These are phyloP conservation scores for Chaetoceros tenuissimus DNA, from an alignment of 108 stramenopile species.

Conservation along the genomic window DNA sequence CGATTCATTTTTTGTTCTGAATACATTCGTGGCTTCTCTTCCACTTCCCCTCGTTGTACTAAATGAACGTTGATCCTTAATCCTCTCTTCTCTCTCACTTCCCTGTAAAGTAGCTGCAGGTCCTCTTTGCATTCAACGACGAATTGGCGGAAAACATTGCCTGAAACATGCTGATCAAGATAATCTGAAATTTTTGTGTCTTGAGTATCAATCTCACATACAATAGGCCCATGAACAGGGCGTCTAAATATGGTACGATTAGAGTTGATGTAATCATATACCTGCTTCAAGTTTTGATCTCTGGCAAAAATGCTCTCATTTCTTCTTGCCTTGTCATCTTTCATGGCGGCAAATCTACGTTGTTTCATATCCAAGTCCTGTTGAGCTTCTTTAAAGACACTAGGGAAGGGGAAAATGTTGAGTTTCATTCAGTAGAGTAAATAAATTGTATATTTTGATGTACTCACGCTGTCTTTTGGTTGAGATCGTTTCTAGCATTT, in stretches of 20 bases:
- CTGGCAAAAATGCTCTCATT: constrained; percentile 28
- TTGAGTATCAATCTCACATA: constrained; percentile 55
- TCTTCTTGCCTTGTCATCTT: constrained; percentile 53
- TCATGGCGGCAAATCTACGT: constrained; percentile 25
- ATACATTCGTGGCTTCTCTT: constrained; percentile 29
- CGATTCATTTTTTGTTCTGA: constrained; percentile 46
- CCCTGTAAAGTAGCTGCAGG: constrained; percentile 58
- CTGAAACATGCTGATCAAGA: constrained; percentile 62
- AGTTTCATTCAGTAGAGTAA: too few species aligned
- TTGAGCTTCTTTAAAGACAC: constrained; percentile 4
- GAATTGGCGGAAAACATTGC: constrained; percentile 42
- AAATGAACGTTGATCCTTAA: constrained; percentile 50
- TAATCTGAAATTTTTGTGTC: constrained; percentile 40
- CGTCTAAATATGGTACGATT: constrained; percentile 63
- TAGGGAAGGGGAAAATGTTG: too few species aligned
- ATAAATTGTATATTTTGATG: too few species aligned
- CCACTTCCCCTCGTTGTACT: constrained; percentile 18
- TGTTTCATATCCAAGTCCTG: constrained; percentile 14
- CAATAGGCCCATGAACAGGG: constrained; percentile 69
- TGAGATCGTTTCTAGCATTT: too few species aligned
- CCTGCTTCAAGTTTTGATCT: constrained; percentile 26
- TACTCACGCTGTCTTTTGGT: too few species aligned
- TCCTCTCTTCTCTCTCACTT: constrained; percentile 42
- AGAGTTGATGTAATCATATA: constrained; percentile 42
- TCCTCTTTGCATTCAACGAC: constrained; percentile 72